These are phyloP conservation scores for Inonotus obliquus DNA, from an alignment of 1,284 basidiomycete genomes.

Conservation along the genomic window DNA sequence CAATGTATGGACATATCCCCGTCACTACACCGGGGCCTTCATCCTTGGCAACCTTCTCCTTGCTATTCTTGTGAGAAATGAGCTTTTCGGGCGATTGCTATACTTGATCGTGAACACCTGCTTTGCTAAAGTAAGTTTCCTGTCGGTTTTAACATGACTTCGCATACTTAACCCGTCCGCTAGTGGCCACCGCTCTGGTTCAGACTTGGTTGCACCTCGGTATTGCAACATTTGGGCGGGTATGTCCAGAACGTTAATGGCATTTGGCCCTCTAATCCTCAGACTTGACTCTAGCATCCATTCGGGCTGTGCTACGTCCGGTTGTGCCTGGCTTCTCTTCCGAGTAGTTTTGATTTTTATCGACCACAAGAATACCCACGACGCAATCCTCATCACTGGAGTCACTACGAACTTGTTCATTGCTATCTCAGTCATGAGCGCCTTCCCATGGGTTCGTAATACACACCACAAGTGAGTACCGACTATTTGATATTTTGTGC, in stretches of 20 bases:
- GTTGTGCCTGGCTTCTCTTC: slow-evolving; percentile 61
- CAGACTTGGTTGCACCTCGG: slow-evolving; percentile 55
- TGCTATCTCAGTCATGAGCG: slow-evolving; percentile 52
- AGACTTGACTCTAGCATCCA: slow-evolving; percentile 39
- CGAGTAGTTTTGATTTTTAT: slow-evolving; percentile 48
- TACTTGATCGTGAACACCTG: slow-evolving; percentile 33
- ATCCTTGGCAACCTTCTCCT: slow-evolving; percentile 53
- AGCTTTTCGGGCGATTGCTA: slow-evolving; percentile 28
- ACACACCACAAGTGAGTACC: slow-evolving; percentile 59
- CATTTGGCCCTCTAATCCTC: neutral
- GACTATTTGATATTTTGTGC: neutral
- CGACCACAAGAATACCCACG: slow-evolving; percentile 48
- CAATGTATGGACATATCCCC: slow-evolving; percentile 54
- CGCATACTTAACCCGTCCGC: slow-evolving; percentile 2
- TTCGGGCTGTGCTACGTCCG: slow-evolving; percentile 62
- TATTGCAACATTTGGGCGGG: slow-evolving; percentile 62
- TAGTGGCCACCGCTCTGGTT: slow-evolving; percentile 65
- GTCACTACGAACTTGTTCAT: slow-evolving; percentile 55
- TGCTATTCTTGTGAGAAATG: slow-evolving; percentile 53
- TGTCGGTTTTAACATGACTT: neutral
- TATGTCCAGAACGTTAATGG: neutral
- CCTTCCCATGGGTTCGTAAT: slow-evolving; percentile 63
- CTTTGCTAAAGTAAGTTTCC: slow-evolving; percentile 50
- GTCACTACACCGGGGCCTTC: slow-evolving; percentile 53
- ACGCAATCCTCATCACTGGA: slow-evolving; percentile 52